Base-by-base conservation (phyloP, 768 basidiomycete genomes). In the Leccinum ochraceum region DNA sequence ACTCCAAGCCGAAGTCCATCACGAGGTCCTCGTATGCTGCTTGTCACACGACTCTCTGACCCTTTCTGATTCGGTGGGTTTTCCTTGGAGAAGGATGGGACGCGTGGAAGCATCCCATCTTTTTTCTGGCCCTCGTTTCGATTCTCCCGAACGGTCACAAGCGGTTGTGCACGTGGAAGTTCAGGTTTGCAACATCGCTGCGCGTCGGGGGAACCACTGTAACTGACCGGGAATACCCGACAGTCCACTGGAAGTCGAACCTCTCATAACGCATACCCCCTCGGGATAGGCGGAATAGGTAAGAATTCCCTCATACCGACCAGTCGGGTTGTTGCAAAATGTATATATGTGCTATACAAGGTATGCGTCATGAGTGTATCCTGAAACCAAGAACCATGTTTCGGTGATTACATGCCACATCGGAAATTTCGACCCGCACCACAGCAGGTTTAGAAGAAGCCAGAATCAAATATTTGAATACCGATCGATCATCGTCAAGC, bases 371-470 rank as follows among this genome's bases (percentile, higher is more conserved):
- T 16, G 13, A 14, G 14, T 2, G n/a, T n/a, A 44, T 44, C 42
- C 44, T 46, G 44, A 46, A 46, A 46, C 44, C 20, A 6, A 20
- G 20, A 20, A 46, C n/a, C 42, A 20, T n/a, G 48, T 16, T 10
- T 58, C 69, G 68, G 66, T 50, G 58, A 66, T 69, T 59, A 71
- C 56, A 52, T 59, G 49, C 46, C 49, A 58, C 20, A 14, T 34
- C 42, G 49, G 46, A 32, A 59, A 52, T 44, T 42, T 42, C 28
- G 5, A 30, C 10, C 49, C 17, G 26, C 54, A 26, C 54, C 44
- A 24, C 14, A 30, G 20, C 30, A 17, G 14, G 10, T 42, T 56
- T 48, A 46, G 20, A 46, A 48, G 58, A 59, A 26, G 28, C 32
- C 32, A 37, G 14, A 20, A 55, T 16, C 13, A 20, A 24, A 46